phyloP scores from a whole-genome alignment of 2,329 filamentous ascomycete genomes.

The Aspergillus hortae region DNA sequence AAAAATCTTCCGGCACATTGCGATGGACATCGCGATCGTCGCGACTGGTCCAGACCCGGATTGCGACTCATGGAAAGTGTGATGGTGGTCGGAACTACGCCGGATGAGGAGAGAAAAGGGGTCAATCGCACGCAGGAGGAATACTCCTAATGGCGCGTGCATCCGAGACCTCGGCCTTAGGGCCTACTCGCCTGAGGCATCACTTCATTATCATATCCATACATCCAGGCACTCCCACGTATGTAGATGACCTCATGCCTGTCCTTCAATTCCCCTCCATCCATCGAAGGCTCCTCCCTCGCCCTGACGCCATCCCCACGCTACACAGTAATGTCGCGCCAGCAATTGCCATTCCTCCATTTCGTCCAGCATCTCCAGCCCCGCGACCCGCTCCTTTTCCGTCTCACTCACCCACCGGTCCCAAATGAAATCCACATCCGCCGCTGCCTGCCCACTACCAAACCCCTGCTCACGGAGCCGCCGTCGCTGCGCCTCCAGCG shows the following conservation, averaged over 20 bases:
- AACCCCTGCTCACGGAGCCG: conserved; percentile 69
- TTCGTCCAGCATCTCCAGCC: conserved; percentile 85
- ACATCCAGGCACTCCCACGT: not conserved
- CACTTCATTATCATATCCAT: not conserved
- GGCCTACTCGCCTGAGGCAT: not conserved
- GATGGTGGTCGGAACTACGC: not conserved
- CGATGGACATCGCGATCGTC: not conserved
- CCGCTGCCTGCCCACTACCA: conserved; percentile 50
- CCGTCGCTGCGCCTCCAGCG: conserved; percentile 63
- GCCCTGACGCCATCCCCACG: conserved; percentile 72
- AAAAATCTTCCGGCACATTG: not conserved
- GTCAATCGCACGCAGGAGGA: not conserved
- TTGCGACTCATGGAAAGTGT: not conserved
- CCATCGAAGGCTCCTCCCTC: conserved; percentile 26
- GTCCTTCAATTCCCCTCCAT: conserved; percentile 34
- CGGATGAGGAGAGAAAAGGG: not conserved
- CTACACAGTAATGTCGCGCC: conserved; percentile 82
- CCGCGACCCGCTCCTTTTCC: conserved; percentile 77
- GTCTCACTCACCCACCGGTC: conserved; percentile 64
- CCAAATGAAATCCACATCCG: conserved; percentile 69
- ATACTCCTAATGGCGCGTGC: not conserved
- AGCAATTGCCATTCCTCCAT: conserved; percentile 90
- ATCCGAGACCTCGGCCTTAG: not conserved
- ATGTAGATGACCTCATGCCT: conserved; percentile 10
- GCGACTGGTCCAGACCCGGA: not conserved